Percentiles rank a stretch among this genome's conserved stretches.
Conservation (phyloP, 2,329 filamentous ascomycete species). For the Cercospora sp. region DNA sequence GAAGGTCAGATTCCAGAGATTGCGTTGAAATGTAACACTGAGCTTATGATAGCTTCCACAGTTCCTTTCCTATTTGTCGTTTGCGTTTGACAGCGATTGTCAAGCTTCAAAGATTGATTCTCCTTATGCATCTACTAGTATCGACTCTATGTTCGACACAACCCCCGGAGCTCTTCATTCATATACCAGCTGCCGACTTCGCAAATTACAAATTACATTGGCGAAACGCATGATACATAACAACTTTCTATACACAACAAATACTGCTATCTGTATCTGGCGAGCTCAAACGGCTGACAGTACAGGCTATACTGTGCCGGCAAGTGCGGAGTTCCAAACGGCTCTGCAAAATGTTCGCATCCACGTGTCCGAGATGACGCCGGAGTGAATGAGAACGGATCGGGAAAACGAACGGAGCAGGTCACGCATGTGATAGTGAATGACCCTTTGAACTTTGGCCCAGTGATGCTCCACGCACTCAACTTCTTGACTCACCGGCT, state of each 20-base stretch:
- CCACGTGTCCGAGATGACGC: not conserved
- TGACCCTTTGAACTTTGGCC: not conserved
- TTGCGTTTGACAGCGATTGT: not conserved
- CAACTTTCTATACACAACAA: not conserved
- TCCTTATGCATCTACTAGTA: not conserved
- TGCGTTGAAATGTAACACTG: not conserved
- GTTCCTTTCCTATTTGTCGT: not conserved
- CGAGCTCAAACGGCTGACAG: not conserved
- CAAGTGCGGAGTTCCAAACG: not conserved
- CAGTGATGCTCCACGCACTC: not conserved
- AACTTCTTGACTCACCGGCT: not conserved
- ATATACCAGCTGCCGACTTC: not conserved
- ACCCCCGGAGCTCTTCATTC: not conserved
- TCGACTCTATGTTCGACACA: not conserved
- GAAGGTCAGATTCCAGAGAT: not conserved
- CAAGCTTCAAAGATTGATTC: not conserved
- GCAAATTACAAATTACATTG: not conserved
- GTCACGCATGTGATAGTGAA: not conserved
- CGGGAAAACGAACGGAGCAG: not conserved
- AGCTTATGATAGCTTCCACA: not conserved
- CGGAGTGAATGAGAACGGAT: not conserved
- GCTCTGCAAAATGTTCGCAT: accelerated
- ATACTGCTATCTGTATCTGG: not conserved
- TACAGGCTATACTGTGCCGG: not conserved
- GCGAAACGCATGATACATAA: not conserved